phyloP scores from a whole-genome alignment of 2,329 filamentous ascomycete genomes.

The Pseudocercospora macadamiae region DNA sequence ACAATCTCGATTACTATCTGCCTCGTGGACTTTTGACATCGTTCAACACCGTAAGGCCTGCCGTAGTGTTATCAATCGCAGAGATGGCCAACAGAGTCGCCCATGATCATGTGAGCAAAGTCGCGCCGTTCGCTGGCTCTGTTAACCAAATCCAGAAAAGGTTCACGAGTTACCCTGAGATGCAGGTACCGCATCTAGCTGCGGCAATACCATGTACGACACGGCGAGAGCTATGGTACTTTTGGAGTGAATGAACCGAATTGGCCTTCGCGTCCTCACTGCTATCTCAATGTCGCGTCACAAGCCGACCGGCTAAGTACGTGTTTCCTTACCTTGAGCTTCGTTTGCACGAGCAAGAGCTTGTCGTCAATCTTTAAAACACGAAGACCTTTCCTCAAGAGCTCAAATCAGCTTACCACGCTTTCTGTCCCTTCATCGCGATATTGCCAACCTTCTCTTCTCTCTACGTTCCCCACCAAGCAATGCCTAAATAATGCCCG shows the following conservation, averaged over 20 bases:
- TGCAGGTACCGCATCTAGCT: constrained; percentile 1
- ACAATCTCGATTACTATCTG: too few species aligned
- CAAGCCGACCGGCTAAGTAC: background rate
- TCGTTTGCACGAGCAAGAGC: too few species aligned
- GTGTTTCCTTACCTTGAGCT: too few species aligned
- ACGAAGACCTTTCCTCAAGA: background rate
- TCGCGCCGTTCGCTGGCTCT: background rate
- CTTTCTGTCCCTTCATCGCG: too few species aligned
- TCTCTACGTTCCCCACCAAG: too few species aligned
- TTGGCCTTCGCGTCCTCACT: constrained; percentile 2
- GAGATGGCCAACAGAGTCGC: too few species aligned
- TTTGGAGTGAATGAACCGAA: constrained; percentile 4
- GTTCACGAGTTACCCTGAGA: constrained; percentile 2
- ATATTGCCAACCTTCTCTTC: too few species aligned
- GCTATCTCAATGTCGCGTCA: background rate
- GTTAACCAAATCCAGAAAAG: constrained; percentile 2
- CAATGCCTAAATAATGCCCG: background rate
- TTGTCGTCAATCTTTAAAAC: background rate
- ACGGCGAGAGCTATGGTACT: background rate
- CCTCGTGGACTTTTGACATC: too few species aligned
- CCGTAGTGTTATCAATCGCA: too few species aligned
- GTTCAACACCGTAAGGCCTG: too few species aligned
- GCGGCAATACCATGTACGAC: background rate
- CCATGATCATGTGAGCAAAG: too few species aligned
- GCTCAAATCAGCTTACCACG: background rate